Percentiles rank a stretch among this genome's conserved stretches.
These are phyloP conservation scores for Leptodontidium sp. DNA, from an alignment of 2,329 filamentous ascomycete species.

Conservation along the genomic window DNA sequence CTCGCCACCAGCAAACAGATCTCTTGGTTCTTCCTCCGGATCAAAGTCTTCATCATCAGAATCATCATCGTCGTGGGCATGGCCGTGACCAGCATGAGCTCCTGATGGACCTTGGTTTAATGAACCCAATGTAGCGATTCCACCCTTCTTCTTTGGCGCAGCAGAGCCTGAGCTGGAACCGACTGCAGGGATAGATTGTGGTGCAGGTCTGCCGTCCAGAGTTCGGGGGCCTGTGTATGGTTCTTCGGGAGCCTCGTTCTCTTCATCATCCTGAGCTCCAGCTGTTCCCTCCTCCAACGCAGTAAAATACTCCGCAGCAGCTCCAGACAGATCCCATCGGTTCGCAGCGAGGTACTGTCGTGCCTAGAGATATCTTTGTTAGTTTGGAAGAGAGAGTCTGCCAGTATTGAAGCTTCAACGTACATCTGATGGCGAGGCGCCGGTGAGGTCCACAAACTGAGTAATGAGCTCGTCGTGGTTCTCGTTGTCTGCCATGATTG, in stretches of 20 bases:
- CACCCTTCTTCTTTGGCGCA: constrained; percentile 47
- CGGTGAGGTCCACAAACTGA: constrained; percentile 65
- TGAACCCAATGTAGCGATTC: constrained; percentile 68
- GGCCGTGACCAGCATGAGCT: constrained; percentile 51
- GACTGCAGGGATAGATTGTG: constrained; percentile 46
- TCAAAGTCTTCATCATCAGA: constrained; percentile 66
- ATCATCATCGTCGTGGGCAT: constrained; percentile 63
- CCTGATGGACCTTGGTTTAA: constrained; percentile 46
- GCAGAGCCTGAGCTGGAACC: constrained; percentile 38
- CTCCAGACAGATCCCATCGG: constrained; percentile 71
- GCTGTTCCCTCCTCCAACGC: constrained; percentile 60
- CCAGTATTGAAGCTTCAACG: constrained; percentile 25
- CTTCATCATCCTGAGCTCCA: constrained; percentile 44
- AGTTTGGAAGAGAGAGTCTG: constrained; percentile 19
- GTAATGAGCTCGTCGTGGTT: constrained; percentile 56
- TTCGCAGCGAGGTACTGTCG: constrained; percentile 70
- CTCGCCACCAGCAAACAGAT: constrained; percentile 85
- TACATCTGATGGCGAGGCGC: constrained; percentile 58
- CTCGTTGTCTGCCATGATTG: constrained; percentile 46
- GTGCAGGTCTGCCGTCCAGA: constrained; percentile 68
- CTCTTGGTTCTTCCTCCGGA: constrained; percentile 65
- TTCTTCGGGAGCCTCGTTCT: constrained; percentile 52
- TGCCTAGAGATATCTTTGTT: constrained; percentile 50
- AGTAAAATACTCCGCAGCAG: constrained; percentile 69
- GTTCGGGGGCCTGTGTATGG: constrained; percentile 68